Conservation (phyloP, 352 stramenopile species). For the Globisporangium megalacanthum region DNA sequence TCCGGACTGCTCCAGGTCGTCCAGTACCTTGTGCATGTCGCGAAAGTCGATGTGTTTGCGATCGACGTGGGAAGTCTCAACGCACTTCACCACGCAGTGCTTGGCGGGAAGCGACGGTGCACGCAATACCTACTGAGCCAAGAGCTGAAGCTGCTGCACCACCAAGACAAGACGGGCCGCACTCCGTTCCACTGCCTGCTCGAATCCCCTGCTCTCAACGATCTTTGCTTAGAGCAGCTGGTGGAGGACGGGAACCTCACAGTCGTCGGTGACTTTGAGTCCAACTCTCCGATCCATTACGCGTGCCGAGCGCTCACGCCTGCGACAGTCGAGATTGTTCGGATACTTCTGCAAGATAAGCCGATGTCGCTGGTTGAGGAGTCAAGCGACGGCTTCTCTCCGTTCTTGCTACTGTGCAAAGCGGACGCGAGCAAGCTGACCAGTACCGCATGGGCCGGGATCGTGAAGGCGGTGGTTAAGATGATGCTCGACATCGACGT, state of each 20-base stretch:
- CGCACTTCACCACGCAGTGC: slow-evolving; percentile 44
- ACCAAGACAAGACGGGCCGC: slow-evolving; percentile 45
- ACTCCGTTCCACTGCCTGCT: slow-evolving; percentile 62
- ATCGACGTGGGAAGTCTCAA: slow-evolving; percentile 46
- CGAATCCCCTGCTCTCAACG: slow-evolving; percentile 35
- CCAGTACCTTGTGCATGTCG: slow-evolving; percentile 32
- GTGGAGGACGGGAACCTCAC: slow-evolving; percentile 24
- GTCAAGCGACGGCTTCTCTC: slow-evolving; percentile 28
- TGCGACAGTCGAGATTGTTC: slow-evolving; percentile 37
- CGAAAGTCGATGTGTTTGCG: slow-evolving; percentile 41
- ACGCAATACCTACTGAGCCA: slow-evolving; percentile 35
- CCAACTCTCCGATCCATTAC: slow-evolving; percentile 56
- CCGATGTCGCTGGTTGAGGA: slow-evolving; percentile 31
- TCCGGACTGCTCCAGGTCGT: slow-evolving; percentile 35
- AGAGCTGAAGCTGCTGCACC: slow-evolving; percentile 33
- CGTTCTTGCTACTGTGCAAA: slow-evolving; percentile 50
- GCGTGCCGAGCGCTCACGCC: slow-evolving; percentile 46
- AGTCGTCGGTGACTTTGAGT: slow-evolving; percentile 37
- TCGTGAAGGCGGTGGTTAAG: slow-evolving; percentile 29
- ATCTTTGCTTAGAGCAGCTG: slow-evolving; percentile 37
- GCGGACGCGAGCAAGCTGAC: slow-evolving; percentile 2
- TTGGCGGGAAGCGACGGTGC: slow-evolving; percentile 28
- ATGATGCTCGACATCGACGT: slow-evolving; percentile 58
- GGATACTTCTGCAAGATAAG: slow-evolving; percentile 36
- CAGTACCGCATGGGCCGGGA: slow-evolving; percentile 14